Conservation (phyloP, 192 early-diverging fungal species). For the Coemansia sp. region DNA sequence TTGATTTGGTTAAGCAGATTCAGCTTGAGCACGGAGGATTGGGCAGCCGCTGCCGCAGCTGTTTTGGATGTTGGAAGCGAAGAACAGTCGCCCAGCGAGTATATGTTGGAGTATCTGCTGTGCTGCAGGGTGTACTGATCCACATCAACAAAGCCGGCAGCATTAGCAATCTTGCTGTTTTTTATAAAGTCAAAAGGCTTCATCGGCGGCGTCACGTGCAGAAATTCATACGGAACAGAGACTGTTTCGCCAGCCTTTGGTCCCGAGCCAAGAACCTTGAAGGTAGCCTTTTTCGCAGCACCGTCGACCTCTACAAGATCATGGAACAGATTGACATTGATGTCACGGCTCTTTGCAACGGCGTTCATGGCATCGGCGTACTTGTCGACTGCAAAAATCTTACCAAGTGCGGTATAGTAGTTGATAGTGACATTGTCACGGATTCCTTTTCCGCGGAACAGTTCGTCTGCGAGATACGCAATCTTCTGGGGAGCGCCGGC, state of each 20-base stretch:
- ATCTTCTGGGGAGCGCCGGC: constrained; percentile 90
- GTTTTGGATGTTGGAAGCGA: constrained; percentile 90
- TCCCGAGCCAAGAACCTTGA: constrained; percentile 56
- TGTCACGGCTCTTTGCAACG: constrained; percentile 66
- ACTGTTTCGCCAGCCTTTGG: constrained; percentile 57
- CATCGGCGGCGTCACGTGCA: constrained; percentile 87
- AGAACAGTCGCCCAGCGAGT: constrained; percentile 80
- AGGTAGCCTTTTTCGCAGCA: constrained; percentile 69
- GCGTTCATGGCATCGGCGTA: constrained; percentile 72
- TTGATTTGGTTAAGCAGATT: constrained; percentile 69
- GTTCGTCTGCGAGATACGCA: constrained; percentile 82
- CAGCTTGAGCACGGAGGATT: constrained; percentile 72
- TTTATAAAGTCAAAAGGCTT: constrained; percentile 78
- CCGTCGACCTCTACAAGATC: constrained; percentile 71
- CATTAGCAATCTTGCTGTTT: constrained; percentile 66
- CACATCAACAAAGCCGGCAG: constrained; percentile 82
- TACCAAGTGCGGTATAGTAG: constrained; percentile 80
- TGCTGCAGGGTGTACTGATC: constrained; percentile 80
- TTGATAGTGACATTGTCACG: constrained; percentile 68
- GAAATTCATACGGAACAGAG: constrained; percentile 72
- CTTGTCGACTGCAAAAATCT: constrained; percentile 87
- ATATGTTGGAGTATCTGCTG: constrained; percentile 75
- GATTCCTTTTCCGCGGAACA: constrained; percentile 68
- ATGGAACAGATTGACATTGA: constrained; percentile 70
- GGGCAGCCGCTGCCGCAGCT: constrained; percentile 81